Evolutionary conservation across 1,284 basidiomycete species (phyloP).

Genomic region (Lignosus rhinocerotis): DNA sequence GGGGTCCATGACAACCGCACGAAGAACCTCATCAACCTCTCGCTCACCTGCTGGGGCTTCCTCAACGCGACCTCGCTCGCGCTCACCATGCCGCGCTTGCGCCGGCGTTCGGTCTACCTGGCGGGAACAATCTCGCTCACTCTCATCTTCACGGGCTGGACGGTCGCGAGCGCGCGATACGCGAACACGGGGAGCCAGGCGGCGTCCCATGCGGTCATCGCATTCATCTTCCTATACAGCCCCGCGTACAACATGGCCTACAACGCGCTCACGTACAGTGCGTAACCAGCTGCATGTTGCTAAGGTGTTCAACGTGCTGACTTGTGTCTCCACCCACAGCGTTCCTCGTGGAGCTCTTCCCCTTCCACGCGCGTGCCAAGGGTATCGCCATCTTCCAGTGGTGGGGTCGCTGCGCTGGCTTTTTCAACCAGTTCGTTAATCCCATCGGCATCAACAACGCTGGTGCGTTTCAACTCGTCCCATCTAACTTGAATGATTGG

Average conservation of each 20-base stretch:
- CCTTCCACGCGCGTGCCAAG: slow-evolving; percentile 65
- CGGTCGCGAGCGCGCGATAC: slow-evolving; percentile 52
- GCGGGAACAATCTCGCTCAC: slow-evolving; percentile 49
- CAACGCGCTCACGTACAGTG: slow-evolving; percentile 61
- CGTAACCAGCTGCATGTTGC: slow-evolving; percentile 17
- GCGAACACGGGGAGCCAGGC: slow-evolving; percentile 41
- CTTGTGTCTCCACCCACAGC: slow-evolving; percentile 32
- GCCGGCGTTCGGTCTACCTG: slow-evolving; percentile 50
- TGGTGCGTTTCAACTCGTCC: slow-evolving; percentile 27
- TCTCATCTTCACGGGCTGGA: slow-evolving; percentile 52
- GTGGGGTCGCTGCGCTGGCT: slow-evolving; percentile 53
- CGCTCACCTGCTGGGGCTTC: slow-evolving; percentile 55
- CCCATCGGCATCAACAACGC: slow-evolving; percentile 61
- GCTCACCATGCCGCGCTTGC: slow-evolving; percentile 47
- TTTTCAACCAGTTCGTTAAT: slow-evolving; percentile 76
- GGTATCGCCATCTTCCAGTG: slow-evolving; percentile 67
- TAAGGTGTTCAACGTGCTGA: background rate
- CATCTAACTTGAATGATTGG: background rate
- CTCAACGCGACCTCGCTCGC: slow-evolving; percentile 52
- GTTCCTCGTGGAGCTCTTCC: slow-evolving; percentile 69
- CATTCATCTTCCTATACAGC: slow-evolving; percentile 71
- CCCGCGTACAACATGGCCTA: slow-evolving; percentile 68
- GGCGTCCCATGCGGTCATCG: slow-evolving; percentile 51
- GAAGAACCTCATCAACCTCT: slow-evolving; percentile 57
- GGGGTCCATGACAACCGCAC: slow-evolving; percentile 63